These are phyloP conservation scores for Fraxinus dipetala DNA, from an alignment of 305 asterid species.

Conservation along the genomic window DNA sequence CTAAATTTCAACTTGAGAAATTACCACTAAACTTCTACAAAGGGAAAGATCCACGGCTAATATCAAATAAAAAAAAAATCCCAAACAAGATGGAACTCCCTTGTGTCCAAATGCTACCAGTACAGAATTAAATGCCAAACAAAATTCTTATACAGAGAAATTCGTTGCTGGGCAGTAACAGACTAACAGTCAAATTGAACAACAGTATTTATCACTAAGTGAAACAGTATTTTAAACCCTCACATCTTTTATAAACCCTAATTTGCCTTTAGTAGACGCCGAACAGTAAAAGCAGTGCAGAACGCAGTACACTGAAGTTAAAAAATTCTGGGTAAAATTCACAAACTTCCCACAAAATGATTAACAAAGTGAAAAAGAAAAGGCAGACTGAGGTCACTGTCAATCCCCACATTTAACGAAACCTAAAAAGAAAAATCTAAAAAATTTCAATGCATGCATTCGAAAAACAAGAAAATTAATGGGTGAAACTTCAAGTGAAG, in stretches of 20 bases:
- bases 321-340: slow-evolving; percentile 18
- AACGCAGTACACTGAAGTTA: slow-evolving; percentile 15
- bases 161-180: slow-evolving; percentile 17
- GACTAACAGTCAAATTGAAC: slow-evolving; percentile 8
- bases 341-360: slow-evolving; percentile 15
- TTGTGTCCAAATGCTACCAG: background rate
- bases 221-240: slow-evolving; percentile 5
- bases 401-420: slow-evolving; percentile 28
- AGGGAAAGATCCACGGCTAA: slow-evolving; percentile 3
- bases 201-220: background rate
- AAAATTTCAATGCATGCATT: slow-evolving; percentile 37
- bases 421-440: slow-evolving; percentile 22
- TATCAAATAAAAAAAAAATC: background rate
- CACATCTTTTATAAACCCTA: slow-evolving; percentile 24
- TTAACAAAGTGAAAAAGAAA: background rate
- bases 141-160: background rate
- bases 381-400: slow-evolving; percentile 23
- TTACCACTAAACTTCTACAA: slow-evolving; percentile 13
- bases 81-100: background rate
- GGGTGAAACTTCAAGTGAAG: slow-evolving; percentile 14
- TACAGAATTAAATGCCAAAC: background rate
- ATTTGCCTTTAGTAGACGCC: slow-evolving; percentile 21
- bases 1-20: background rate
- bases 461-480: slow-evolving; percentile 9
- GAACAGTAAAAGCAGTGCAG: slow-evolving; percentile 21